Conservation (phyloP, 805 yeast species). For the Lachancea kluyveri region DNA sequence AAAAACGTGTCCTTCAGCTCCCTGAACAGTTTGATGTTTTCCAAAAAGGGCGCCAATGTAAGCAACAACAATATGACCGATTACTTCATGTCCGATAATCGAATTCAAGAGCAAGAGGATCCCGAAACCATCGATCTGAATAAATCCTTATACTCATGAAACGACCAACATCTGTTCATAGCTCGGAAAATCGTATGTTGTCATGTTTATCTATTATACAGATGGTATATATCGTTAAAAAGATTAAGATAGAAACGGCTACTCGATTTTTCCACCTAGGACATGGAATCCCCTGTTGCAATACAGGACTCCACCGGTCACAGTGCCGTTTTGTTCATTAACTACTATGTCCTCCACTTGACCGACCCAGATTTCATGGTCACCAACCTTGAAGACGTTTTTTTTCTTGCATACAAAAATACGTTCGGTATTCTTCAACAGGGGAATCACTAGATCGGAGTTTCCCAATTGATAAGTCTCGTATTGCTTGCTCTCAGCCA, state of each 20-base stretch:
- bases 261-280: constrained; percentile 33
- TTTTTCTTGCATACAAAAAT: constrained; percentile 55
- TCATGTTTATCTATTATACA: not conserved
- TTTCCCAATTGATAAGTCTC: constrained; percentile 25
- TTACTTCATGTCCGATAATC: constrained; percentile 27
- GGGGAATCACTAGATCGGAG: constrained; percentile 39
- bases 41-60: constrained; percentile 23
- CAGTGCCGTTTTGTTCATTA: constrained; percentile 22
- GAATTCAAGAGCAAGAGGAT: constrained; percentile 25
- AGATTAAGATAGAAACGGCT: not conserved
- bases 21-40: constrained; percentile 29
- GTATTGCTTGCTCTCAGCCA: constrained; percentile 31
- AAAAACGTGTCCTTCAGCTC: constrained; percentile 32
- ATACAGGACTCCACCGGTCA: constrained; percentile 61
- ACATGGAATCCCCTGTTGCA: constrained; percentile 57
- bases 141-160: constrained; percentile 26
- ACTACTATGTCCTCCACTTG: constrained; percentile 52
- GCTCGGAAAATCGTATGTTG: not conserved
- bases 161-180: not conserved
- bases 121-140: constrained; percentile 21
- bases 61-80: constrained; percentile 18
- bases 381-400: constrained; percentile 54
- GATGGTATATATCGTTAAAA: not conserved
- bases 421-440: constrained; percentile 50
- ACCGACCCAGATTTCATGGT: constrained; percentile 90